Percentiles rank a stretch among this genome's conserved stretches.
Evolutionary conservation across 495 filamentous ascomycete genomes (phyloP).

Genomic region (Collariella sp.): DNA sequence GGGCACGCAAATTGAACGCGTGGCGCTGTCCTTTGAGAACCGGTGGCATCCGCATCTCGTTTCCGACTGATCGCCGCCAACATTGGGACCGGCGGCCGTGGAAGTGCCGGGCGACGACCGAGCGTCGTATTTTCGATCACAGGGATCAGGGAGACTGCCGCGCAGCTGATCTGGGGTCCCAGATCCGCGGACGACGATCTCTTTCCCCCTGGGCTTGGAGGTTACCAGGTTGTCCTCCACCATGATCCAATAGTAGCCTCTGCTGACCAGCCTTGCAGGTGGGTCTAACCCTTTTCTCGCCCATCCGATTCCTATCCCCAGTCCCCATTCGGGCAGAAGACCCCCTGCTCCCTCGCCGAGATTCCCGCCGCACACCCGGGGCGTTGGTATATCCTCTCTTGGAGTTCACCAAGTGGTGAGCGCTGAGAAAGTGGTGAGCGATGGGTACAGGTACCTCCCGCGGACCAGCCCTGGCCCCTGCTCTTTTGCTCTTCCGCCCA

Average conservation of each 20-base stretch:
- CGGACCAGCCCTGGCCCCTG: constrained; percentile 7
- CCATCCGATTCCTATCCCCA: constrained; percentile 8
- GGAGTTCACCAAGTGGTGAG: background rate
- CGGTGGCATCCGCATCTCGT: constrained; percentile 3
- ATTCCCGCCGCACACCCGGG: constrained; percentile 1
- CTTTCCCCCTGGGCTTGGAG: constrained; percentile 18
- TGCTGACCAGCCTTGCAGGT: constrained; percentile 25
- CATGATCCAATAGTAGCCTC: constrained; percentile 19
- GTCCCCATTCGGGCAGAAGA: constrained; percentile 14
- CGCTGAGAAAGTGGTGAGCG: background rate
- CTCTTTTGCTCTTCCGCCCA: constrained; percentile 3
- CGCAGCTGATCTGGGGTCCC: constrained; percentile 27
- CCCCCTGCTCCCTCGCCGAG: constrained; percentile 6
- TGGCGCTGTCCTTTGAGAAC: too few relatives aligned
- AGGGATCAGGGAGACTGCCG: constrained; percentile 23
- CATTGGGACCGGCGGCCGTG: constrained; percentile 15
- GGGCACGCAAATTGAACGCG: background rate
- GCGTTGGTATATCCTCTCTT: background rate
- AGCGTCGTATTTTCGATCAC: constrained; percentile 21
- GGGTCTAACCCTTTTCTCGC: constrained; percentile 10
- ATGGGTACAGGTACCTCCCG: constrained; percentile 13
- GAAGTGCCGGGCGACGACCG: constrained; percentile 20
- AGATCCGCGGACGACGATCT: constrained; percentile 25
- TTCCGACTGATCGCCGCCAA: constrained; percentile 19
- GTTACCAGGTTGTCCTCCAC: constrained; percentile 7